Base-by-base conservation (phyloP, 352 stramenopile genomes). In the Pythium insidiosum region DNA sequence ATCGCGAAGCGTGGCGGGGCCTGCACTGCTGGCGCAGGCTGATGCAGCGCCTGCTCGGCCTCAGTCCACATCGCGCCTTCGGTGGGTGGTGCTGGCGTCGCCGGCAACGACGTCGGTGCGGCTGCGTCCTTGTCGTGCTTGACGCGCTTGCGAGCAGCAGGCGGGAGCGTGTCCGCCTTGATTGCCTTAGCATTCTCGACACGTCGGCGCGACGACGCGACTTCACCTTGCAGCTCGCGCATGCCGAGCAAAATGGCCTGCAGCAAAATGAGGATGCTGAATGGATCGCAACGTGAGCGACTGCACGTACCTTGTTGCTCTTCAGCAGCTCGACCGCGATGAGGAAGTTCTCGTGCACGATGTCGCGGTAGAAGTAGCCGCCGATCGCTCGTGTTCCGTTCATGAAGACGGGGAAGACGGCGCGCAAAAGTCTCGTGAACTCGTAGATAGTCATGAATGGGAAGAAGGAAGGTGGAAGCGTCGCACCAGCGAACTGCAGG, bases 371-470 rank as follows among this genome's bases (percentile, higher is more conserved):
- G 53, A 97, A 88, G 68, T 92, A 98, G 22, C 72, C 75, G 23
- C 93, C 90, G 55, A 98, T 82, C n/a, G 87, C 94, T 39, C 94
- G 88, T 61, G 92, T 96, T 42, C 95, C 95, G 71, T 98, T 98
- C 74, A 98, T 85, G 60, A 96, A 98, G 0, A 90, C 82, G 18
- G 95, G 91, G 59, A 98, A 98, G 28, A 96, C 71, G 5, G 84
- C 80, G 57, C 96, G 93, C 58, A 98, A 63, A 26, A 98, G 68
- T 53, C 73, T 73, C 26, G 97, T 73, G 41, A 97, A 76, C 66
- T 98, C 90, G 61, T 92, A 79, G 52, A 97, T 88, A 3, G 91
- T 89, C 61, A 87, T 77, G 62, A 57, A 84, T 4, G 77, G 76
- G 53, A 89, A 89, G 24, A 88, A 73, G 41, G 51, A 54, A 7